These are phyloP conservation scores for Camellia sinensis DNA, from an alignment of 148 eudicot genomes.

Conservation along the genomic window DNA sequence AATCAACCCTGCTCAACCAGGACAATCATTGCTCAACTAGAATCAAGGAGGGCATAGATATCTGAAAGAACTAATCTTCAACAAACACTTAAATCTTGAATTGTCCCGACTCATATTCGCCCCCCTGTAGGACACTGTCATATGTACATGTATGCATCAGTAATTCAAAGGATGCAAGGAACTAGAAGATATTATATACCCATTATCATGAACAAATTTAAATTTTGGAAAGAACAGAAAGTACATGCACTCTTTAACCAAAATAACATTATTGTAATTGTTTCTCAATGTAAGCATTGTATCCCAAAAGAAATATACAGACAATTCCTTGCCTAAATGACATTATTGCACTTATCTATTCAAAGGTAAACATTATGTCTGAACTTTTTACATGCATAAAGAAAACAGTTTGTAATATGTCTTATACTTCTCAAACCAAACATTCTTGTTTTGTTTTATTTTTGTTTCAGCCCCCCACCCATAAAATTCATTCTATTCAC, in stretches of 20 bases:
- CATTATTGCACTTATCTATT: neutral
- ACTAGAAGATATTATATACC: too few species aligned
- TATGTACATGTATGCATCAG: too few species aligned
- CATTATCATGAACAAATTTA: neutral
- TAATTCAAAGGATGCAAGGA: too few species aligned
- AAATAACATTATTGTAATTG: neutral
- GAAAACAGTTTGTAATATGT: neutral
- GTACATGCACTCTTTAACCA: neutral
- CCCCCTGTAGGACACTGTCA: too few species aligned
- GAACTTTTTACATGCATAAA: neutral
- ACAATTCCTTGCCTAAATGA: neutral
- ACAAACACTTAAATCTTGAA: too few species aligned
- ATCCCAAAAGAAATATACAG: too few species aligned
- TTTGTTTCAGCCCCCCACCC: neutral
- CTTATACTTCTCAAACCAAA: neutral
- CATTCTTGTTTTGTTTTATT: neutral
- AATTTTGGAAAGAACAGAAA: neutral
- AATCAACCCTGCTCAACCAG: too few species aligned
- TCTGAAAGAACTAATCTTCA: too few species aligned
- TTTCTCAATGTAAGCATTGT: neutral
- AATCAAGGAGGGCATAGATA: too few species aligned
- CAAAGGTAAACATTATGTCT: neutral
- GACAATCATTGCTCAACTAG: too few species aligned
- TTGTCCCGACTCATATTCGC: too few species aligned
- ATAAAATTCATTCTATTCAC: neutral